These are phyloP conservation scores for Escovopsis sp. DNA, from an alignment of 2,329 filamentous ascomycete genomes.

Conservation along the genomic window DNA sequence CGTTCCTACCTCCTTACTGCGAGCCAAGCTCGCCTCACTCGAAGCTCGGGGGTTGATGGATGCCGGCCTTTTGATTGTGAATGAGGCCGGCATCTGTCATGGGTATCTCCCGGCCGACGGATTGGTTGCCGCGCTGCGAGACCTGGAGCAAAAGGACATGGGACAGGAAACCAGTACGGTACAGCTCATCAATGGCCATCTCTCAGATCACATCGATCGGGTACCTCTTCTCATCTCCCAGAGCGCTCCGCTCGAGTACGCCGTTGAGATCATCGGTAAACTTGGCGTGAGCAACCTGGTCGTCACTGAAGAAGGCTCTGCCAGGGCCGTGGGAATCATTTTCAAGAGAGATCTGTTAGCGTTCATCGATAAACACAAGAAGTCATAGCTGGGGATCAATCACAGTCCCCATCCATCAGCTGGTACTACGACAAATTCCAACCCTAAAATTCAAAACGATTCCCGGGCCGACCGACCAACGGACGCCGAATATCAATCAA, in stretches of 20 bases:
- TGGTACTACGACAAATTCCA: neutral
- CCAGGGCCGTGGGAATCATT: constrained; percentile 35
- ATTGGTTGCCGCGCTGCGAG: constrained; percentile 32
- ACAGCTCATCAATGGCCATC: constrained; percentile 16
- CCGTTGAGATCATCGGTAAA: constrained; percentile 44
- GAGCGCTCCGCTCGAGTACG: constrained; percentile 41
- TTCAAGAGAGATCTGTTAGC: constrained; percentile 33
- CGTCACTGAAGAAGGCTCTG: constrained; percentile 35
- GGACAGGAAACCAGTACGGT: constrained; percentile 10
- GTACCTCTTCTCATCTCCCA: constrained; percentile 35
- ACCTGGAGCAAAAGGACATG: constrained; percentile 13
- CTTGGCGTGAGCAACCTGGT: constrained; percentile 39
- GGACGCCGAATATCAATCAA: too few species aligned
- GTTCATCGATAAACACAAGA: too few species aligned
- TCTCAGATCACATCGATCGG: constrained; percentile 36
- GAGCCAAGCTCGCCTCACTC: constrained; percentile 29
- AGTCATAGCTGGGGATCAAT: neutral
- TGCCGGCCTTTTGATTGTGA: constrained; percentile 40
- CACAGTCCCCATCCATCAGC: neutral
- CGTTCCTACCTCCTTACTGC: constrained; percentile 16
- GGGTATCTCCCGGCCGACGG: constrained; percentile 41
- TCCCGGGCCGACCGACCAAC: too few species aligned
- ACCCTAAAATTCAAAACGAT: neutral
- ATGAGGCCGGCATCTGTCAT: constrained; percentile 30
- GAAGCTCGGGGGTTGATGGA: constrained; percentile 38